These are phyloP conservation scores for Handroanthus guayacan DNA, from an alignment of 257 asterid species.

Conservation along the genomic window DNA sequence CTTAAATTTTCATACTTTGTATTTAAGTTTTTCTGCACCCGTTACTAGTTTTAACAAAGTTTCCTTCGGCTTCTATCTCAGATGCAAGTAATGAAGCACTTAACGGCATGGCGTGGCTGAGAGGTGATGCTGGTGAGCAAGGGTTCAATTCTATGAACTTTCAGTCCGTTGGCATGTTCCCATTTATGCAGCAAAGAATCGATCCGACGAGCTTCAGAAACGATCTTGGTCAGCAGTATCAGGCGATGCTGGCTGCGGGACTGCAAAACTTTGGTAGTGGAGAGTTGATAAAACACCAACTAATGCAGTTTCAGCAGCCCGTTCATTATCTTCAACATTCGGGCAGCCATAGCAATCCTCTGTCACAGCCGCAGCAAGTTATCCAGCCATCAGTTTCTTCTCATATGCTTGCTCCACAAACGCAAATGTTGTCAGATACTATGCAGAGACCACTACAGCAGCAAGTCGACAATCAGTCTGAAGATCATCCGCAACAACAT, in stretches of 20 bases:
- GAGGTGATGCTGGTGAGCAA: slow-evolving; percentile 78
- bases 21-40: neutral
- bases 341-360: slow-evolving; percentile 50
- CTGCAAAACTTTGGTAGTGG: slow-evolving; percentile 67
- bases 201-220: slow-evolving; percentile 68
- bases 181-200: slow-evolving; percentile 87
- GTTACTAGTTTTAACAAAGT: neutral
- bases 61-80: slow-evolving; percentile 40
- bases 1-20: neutral
- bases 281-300: slow-evolving; percentile 72
- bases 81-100: slow-evolving; percentile 73
- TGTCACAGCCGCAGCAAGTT: slow-evolving; percentile 60
- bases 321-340: slow-evolving; percentile 71
- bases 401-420: slow-evolving; percentile 63
- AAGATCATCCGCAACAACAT: slow-evolving; percentile 57
- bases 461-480: slow-evolving; percentile 57
- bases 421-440: slow-evolving; percentile 70
- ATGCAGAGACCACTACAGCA: slow-evolving; percentile 63
- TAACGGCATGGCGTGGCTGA: slow-evolving; percentile 84
- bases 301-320: slow-evolving; percentile 81
- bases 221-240: slow-evolving; percentile 85
- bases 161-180: slow-evolving; percentile 75
- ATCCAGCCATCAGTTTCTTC: slow-evolving; percentile 59
- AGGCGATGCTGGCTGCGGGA: slow-evolving; percentile 77
- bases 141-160: slow-evolving; percentile 73